phyloP scores from a whole-genome alignment of 768 basidiomycete genomes.

The Collybia mongolica region DNA sequence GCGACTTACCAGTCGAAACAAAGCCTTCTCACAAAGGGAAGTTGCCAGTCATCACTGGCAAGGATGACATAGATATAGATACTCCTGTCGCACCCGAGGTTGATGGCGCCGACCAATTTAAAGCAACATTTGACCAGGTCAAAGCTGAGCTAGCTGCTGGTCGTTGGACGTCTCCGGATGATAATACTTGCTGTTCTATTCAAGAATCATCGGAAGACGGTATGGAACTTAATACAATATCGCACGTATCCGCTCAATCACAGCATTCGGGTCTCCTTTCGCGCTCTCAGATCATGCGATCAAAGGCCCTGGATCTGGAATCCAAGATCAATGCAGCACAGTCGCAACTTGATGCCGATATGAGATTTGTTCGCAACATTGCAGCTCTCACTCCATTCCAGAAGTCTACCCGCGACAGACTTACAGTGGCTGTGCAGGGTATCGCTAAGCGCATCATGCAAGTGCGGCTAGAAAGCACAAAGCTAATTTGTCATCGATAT shows the following conservation, averaged over 20 bases:
- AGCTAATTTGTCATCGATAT: constrained; percentile 71
- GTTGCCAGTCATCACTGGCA: constrained; percentile 26
- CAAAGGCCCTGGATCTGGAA: constrained; percentile 67
- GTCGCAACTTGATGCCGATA: constrained; percentile 59
- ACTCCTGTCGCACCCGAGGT: constrained; percentile 51
- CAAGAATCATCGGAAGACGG: background rate
- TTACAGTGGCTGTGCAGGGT: constrained; percentile 58
- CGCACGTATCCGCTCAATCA: constrained; percentile 18
- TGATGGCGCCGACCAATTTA: constrained; percentile 66
- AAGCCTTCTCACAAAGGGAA: constrained; percentile 23
- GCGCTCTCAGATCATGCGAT: constrained; percentile 55
- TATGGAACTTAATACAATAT: constrained; percentile 8
- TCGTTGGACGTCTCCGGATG: constrained; percentile 26
- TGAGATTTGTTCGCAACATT: constrained; percentile 79
- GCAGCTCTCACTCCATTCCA: constrained; percentile 88
- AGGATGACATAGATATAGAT: constrained; percentile 36
- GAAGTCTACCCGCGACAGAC: constrained; percentile 74
- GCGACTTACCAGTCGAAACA: constrained; percentile 19
- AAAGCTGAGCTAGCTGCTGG: constrained; percentile 78
- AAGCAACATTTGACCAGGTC: constrained; percentile 82
- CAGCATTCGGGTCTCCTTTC: constrained; percentile 38
- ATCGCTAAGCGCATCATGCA: constrained; percentile 65
- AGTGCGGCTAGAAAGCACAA: constrained; percentile 71
- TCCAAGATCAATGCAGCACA: constrained; percentile 51
- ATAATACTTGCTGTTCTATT: constrained; percentile 13